Percentiles rank a stretch among this genome's conserved stretches.
These are phyloP conservation scores for Tetrahymena elliotti DNA, from an alignment of 73 alveolate species.

Conservation along the genomic window DNA sequence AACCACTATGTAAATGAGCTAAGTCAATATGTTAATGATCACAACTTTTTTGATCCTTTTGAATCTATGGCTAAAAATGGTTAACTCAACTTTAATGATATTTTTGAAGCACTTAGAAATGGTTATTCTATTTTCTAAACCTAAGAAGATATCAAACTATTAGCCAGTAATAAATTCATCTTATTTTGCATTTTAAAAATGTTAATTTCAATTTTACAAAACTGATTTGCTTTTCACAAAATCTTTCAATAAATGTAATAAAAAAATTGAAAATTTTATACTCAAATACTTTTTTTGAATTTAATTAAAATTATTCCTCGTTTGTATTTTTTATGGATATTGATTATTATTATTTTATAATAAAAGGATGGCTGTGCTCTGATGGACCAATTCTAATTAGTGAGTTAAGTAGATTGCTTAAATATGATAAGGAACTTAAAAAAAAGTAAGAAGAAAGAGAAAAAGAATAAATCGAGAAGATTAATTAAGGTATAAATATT, in stretches of 20 bases:
- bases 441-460: not conserved
- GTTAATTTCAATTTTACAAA: no score
- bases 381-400: not conserved
- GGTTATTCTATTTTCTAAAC: not conserved
- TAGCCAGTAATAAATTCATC: not conserved
- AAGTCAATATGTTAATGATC: not conserved
- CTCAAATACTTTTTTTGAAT: no score
- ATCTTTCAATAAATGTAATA: no score
- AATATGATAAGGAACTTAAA: not conserved
- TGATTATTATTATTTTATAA: no score
- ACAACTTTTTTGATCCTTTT: not conserved
- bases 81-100: not conserved
- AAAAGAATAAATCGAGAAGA: not conserved
- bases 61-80: not conserved
- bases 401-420: not conserved
- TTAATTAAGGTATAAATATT: not conserved
- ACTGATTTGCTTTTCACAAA: no score
- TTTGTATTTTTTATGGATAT: no score
- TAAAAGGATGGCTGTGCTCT: not conserved
- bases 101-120: not conserved
- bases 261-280: no score
- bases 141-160: not conserved
- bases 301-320: no score
- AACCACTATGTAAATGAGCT: not conserved
- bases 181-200: no score